These are phyloP conservation scores for Penicillium crustosum DNA, from an alignment of 2,329 filamentous ascomycete species.

Conservation along the genomic window DNA sequence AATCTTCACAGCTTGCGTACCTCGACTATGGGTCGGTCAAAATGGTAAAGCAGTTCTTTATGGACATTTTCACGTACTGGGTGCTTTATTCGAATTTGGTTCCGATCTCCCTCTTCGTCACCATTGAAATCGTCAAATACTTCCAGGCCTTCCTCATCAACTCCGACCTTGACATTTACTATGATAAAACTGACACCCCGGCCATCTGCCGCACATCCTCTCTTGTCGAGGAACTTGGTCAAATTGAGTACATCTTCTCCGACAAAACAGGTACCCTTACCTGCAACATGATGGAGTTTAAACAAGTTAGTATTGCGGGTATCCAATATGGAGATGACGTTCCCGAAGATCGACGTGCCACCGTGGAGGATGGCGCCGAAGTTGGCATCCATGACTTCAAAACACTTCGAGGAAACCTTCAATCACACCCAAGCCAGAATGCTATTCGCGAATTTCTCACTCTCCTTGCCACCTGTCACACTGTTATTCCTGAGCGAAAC, in stretches of 20 bases:
- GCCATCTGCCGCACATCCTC: constrained; percentile 95
- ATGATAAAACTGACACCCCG: constrained; percentile 91
- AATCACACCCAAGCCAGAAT: constrained; percentile 58
- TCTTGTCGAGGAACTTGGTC: constrained; percentile 92
- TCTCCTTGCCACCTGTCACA: constrained; percentile 87
- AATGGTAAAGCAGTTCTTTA: constrained; percentile 79
- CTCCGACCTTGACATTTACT: constrained; percentile 96
- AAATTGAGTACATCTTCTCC: constrained; percentile 98
- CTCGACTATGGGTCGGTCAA: constrained; percentile 65
- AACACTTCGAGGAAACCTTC: constrained; percentile 67
- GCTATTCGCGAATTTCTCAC: constrained; percentile 81
- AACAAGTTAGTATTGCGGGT: constrained; percentile 87
- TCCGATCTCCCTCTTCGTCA: constrained; percentile 96
- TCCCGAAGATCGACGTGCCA: constrained; percentile 82
- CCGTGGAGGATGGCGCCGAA: constrained; percentile 72
- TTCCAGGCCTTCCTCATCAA: constrained; percentile 98
- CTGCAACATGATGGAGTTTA: constrained; percentile 99
- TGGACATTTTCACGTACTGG: constrained; percentile 97
- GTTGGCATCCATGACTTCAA: constrained; percentile 84
- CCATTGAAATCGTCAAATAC: constrained; percentile 96
- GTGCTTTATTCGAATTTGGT: constrained; percentile 95
- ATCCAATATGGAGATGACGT: constrained; percentile 92
- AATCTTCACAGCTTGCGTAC: constrained; percentile 66
- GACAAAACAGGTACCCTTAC: constrained; percentile 97
- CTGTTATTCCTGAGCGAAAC: constrained; percentile 87